Evolutionary conservation across 2,329 filamentous ascomycete species (phyloP).

Genomic region (Aureobasidium sp.): DNA sequence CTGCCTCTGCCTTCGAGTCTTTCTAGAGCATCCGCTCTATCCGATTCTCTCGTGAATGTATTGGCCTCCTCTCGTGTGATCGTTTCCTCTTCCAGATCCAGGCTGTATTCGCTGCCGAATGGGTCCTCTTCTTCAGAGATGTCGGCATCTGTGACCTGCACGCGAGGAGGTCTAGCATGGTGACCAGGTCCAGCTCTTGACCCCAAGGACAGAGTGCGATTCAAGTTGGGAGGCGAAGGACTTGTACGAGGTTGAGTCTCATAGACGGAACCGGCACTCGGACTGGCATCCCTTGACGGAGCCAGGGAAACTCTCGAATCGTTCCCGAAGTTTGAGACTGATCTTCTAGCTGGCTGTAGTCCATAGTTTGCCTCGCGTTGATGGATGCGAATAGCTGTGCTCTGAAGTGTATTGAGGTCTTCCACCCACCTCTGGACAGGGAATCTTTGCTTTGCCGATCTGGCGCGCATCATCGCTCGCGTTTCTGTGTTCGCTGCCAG

Average conservation of each 20-base stretch:
- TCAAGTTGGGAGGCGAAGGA: neutral
- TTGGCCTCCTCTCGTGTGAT: slow-evolving; percentile 3
- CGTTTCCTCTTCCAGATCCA: neutral
- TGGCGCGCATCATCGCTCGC: slow-evolving; percentile 55
- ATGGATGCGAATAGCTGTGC: slow-evolving; percentile 50
- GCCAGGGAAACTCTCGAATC: neutral
- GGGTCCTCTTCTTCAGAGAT: slow-evolving; percentile 1
- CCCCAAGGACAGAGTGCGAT: neutral
- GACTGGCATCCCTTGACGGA: neutral
- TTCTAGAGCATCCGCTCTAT: neutral
- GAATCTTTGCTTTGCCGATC: slow-evolving; percentile 58
- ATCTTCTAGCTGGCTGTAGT: slow-evolving; percentile 35
- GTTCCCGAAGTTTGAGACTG: slow-evolving; percentile 30
- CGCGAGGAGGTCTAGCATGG: neutral
- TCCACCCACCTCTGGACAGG: slow-evolving; percentile 60
- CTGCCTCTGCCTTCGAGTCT: neutral
- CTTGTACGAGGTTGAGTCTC: neutral
- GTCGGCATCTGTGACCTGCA: neutral
- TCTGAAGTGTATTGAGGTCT: slow-evolving; percentile 53
- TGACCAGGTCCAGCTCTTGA: slow-evolving; percentile 8
- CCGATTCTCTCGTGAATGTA: neutral
- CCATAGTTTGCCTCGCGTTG: slow-evolving; percentile 25
- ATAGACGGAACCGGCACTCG: neutral
- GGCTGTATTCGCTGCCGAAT: neutral
- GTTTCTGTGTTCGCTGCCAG: slow-evolving; percentile 48